Evolutionary conservation across 1,284 basidiomycete species (phyloP).

Genomic region (Heterobasidion annosum): DNA sequence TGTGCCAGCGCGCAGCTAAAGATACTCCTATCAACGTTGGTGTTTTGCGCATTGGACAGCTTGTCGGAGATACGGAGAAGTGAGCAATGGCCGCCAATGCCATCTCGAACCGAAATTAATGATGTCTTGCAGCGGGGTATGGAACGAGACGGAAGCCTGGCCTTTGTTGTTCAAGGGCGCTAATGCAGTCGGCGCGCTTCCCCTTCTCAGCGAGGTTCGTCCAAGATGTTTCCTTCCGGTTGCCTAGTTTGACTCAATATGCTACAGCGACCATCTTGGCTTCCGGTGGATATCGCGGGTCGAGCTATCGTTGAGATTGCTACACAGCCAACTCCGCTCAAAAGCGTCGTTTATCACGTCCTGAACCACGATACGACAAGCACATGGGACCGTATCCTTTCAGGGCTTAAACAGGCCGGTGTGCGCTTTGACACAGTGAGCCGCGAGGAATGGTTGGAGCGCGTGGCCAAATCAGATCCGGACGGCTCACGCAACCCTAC

Average conservation of each 20-base stretch:
- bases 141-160: constrained; percentile 49
- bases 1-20: constrained; percentile 32
- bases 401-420: constrained; percentile 23
- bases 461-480: constrained; percentile 18
- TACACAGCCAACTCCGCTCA: constrained; percentile 23
- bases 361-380: not conserved
- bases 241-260: no score
- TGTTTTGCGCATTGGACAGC: not conserved
- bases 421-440: constrained; percentile 35
- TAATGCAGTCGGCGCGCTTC: constrained; percentile 34
- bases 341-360: not conserved
- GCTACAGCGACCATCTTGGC: constrained; percentile 33
- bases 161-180: constrained; percentile 26
- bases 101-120: not conserved
- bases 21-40: not conserved
- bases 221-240: no score
- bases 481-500: not conserved
- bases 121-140: constrained; percentile 31
- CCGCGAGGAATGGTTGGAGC: constrained; percentile 36
- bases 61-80: not conserved
- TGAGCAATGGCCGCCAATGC: not conserved
- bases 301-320: constrained; percentile 41
- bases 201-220: constrained; percentile 28
- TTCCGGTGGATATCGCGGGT: constrained; percentile 50
- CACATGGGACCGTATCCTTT: constrained; percentile 12